phyloP scores from a whole-genome alignment of 768 basidiomycete genomes.

The Phlegmacium glaucopus region DNA sequence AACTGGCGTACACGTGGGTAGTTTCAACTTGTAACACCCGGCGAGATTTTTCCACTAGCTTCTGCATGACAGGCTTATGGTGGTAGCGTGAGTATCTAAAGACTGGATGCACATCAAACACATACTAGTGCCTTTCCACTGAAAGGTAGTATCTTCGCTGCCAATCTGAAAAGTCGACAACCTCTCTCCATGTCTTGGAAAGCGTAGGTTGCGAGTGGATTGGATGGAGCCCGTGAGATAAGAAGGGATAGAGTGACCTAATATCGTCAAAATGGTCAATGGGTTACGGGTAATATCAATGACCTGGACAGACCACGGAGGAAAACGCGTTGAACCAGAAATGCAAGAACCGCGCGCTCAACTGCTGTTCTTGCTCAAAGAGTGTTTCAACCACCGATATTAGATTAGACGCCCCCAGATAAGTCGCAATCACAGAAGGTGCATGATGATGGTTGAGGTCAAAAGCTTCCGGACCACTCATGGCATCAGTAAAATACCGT shows the following conservation, averaged over 20 bases:
- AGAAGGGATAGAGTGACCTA: slow-evolving; percentile 66
- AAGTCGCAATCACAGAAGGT: slow-evolving; percentile 70
- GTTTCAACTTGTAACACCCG: slow-evolving; percentile 30
- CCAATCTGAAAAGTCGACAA: slow-evolving; percentile 53
- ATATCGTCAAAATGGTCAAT: neutral
- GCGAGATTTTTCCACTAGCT: slow-evolving; percentile 49
- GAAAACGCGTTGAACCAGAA: slow-evolving; percentile 78
- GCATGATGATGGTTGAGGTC: slow-evolving; percentile 60
- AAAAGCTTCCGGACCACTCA: slow-evolving; percentile 51
- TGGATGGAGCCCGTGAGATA: slow-evolving; percentile 58
- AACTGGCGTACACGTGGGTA: slow-evolving; percentile 6
- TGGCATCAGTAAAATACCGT: slow-evolving; percentile 62
- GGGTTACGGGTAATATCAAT: neutral
- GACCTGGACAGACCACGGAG: slow-evolving; percentile 51
- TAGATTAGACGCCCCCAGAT: slow-evolving; percentile 53
- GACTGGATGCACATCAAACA: slow-evolving; percentile 8
- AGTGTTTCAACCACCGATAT: slow-evolving; percentile 55
- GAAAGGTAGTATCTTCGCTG: slow-evolving; percentile 56
- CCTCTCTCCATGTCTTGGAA: slow-evolving; percentile 59
- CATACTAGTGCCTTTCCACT: slow-evolving; percentile 57
- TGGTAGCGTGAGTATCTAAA: neutral
- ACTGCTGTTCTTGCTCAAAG: slow-evolving; percentile 54
- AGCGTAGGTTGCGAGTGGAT: slow-evolving; percentile 55
- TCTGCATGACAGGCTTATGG: slow-evolving; percentile 52
- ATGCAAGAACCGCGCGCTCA: slow-evolving; percentile 63